Evolutionary conservation across 75 land plant genomes (phyloP), one percentile per base, ranked within the genome.

Genomic region (Selaginella moellendorffii): DNA sequence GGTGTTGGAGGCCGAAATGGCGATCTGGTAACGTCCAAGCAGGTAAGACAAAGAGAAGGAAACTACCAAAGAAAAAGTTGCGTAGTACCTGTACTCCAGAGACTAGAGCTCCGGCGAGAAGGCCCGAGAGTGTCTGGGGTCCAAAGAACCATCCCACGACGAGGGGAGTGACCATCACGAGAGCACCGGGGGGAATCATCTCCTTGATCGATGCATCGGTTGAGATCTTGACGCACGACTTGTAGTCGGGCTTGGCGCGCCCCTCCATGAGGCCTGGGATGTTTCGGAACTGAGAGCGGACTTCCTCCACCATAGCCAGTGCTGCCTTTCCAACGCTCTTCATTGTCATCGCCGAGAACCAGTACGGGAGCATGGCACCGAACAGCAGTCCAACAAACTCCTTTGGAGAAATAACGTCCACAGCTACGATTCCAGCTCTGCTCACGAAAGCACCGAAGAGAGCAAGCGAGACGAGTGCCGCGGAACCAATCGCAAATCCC

Each of bases 331-430:
- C 87, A 12, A 84, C 87, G 66, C 82, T 79, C 68, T 85, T 85
- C 87, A 85, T 85, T 24, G 87, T 85, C 85, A 85, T 79, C 66
- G 87, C 85, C 27, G 87, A 85, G 70, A 85, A 85, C 87, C 87
- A 85, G 51, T 85, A 85, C 0, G 87, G 87, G 68, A 83, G 78
- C 86, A 83, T 83, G 14, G 86, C 86, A 20, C 86, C 86, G 0
- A 83, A 82, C 18, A 79, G 29, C 53, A 85, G 30, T 30, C 87
- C 87, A 69, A 82, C 82, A 66, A 85, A 79, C 52, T 81, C 87
- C 67, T 85, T 85, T 23, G 87, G 82, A 22, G 82, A 71, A 59
- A 85, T 63, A 0, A 84, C 79, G 52, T 84, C 69, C 27, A 84
- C 87, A 10, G 75, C 31, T 5, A 53, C 24, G 51, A 84, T 70